Percentiles rank a stretch among this genome's conserved stretches.
Conservation (phyloP, 2,329 filamentous ascomycete genomes). For the Fusarium sp. region DNA sequence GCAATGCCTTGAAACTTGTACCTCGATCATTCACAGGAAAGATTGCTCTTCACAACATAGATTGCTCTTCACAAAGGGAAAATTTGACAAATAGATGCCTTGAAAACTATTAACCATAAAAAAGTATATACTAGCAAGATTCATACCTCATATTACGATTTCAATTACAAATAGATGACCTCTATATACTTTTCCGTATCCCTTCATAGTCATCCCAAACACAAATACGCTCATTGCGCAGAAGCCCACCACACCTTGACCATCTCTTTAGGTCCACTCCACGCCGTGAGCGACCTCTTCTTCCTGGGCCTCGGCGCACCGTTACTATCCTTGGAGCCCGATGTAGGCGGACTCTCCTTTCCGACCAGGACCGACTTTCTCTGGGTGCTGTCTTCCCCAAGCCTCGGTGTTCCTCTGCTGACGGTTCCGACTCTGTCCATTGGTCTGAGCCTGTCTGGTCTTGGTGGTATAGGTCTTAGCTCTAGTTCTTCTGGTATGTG, state of each 20-base stretch:
- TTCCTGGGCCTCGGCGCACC: slow-evolving; percentile 17
- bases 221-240: slow-evolving; percentile 1
- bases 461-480: slow-evolving; percentile 35
- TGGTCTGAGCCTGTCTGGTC: slow-evolving; percentile 22
- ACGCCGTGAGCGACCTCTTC: slow-evolving; percentile 29
- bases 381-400: slow-evolving; percentile 29
- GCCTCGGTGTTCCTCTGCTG: slow-evolving; percentile 30
- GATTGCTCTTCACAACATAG: too few relatives aligned
- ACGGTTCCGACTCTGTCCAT: slow-evolving; percentile 33
- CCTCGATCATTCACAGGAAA: too few relatives aligned
- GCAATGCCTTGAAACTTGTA: too few relatives aligned
- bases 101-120: neutral
- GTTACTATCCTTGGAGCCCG: slow-evolving; percentile 3
- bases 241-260: slow-evolving; percentile 42
- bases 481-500: slow-evolving; percentile 37
- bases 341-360: slow-evolving; percentile 17
- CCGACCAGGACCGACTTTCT: slow-evolving; percentile 35
- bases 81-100: neutral
- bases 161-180: slow-evolving; percentile 8
- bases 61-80: too few relatives aligned
- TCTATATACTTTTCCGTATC: slow-evolving; percentile 27
- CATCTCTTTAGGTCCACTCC: slow-evolving; percentile 38
- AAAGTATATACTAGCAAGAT: neutral
- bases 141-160: slow-evolving; percentile 26
- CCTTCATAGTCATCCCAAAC: slow-evolving; percentile 2